phyloP scores from a whole-genome alignment of 257 asterid genomes.

The Jacaranda mimosifolia region DNA sequence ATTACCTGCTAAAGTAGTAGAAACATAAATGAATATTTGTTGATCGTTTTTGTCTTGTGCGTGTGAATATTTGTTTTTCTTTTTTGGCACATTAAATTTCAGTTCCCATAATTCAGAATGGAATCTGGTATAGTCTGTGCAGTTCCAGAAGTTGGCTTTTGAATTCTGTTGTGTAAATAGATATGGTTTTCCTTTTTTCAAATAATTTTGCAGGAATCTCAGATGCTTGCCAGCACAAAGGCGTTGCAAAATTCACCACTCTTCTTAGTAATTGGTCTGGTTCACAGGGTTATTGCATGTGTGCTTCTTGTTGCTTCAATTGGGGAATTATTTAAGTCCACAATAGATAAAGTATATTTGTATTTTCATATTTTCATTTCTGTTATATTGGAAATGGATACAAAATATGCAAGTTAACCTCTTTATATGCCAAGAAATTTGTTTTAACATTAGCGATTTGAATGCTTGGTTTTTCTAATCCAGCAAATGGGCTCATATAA shows the following conservation, averaged over 20 bases:
- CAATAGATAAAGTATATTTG: neutral
- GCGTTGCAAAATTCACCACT: slow-evolving; percentile 61
- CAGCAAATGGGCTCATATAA: neutral
- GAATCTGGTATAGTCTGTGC: slow-evolving; percentile 6
- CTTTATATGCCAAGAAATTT: neutral
- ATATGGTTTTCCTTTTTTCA: slow-evolving; percentile 13
- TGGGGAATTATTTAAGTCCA: neutral
- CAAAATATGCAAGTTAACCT: neutral
- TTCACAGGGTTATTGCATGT: slow-evolving; percentile 85
- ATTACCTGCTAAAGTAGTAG: slow-evolving; percentile 12
- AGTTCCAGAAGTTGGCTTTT: slow-evolving; percentile 3
- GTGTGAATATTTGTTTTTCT: neutral
- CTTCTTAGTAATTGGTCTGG: slow-evolving; percentile 78
- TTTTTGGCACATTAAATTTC: no score
- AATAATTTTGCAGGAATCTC: slow-evolving; percentile 64
- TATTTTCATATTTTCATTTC: neutral
- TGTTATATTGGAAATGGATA: slow-evolving; percentile 15
- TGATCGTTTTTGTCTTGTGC: no score
- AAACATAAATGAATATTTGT: neutral
- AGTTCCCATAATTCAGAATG: no score
- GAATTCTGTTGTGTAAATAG: slow-evolving; percentile 8
- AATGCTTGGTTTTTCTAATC: slow-evolving; percentile 8
- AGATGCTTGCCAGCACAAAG: slow-evolving; percentile 59
- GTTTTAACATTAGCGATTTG: neutral
- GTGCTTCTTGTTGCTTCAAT: slow-evolving; percentile 42